Evolutionary conservation across 176 grass and related monocot species (phyloP).

Genomic region (Eleusine indica): DNA sequence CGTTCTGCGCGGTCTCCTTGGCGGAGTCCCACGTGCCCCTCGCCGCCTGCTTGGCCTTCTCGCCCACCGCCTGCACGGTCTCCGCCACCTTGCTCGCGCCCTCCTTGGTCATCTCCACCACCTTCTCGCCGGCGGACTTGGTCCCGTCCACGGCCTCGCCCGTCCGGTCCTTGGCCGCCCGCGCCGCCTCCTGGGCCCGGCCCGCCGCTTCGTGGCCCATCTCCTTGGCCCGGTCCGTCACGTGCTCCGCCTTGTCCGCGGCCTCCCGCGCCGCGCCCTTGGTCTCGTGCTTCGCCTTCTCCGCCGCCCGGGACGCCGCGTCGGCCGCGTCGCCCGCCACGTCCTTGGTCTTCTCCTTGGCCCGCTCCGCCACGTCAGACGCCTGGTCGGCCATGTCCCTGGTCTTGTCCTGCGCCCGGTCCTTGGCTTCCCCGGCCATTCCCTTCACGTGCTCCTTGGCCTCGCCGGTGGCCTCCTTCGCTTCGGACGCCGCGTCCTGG

Average conservation of each 20-base stretch:
- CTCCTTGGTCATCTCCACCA: slow-evolving; percentile 53
- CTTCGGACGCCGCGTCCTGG: slow-evolving; percentile 41
- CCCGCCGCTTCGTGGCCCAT: slow-evolving; percentile 15
- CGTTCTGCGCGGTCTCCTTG: slow-evolving; percentile 49
- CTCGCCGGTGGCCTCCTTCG: slow-evolving; percentile 46
- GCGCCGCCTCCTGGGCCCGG: slow-evolving; percentile 15
- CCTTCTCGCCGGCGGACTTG: slow-evolving; percentile 43
- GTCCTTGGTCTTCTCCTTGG: slow-evolving; percentile 39
- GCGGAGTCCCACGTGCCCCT: slow-evolving; percentile 59
- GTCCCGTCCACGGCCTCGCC: slow-evolving; percentile 30
- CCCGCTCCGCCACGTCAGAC: slow-evolving; percentile 38
- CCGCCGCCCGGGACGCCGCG: background rate
- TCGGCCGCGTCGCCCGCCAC: slow-evolving; percentile 15
- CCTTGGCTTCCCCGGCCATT: slow-evolving; percentile 39
- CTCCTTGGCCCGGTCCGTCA: slow-evolving; percentile 45
- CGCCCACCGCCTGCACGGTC: slow-evolving; percentile 45
- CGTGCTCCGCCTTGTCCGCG: slow-evolving; percentile 35
- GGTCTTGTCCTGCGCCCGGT: slow-evolving; percentile 19
- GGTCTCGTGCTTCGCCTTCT: slow-evolving; percentile 31
- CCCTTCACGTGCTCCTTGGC: slow-evolving; percentile 47
- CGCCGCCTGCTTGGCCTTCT: slow-evolving; percentile 60
- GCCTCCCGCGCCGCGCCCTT: slow-evolving; percentile 31
- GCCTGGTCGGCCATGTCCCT: slow-evolving; percentile 36
- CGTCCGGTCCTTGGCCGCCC: slow-evolving; percentile 41
- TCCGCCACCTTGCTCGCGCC: slow-evolving; percentile 52